phyloP scores from a whole-genome alignment of 2,329 filamentous ascomycete genomes.

The Fusarium sp. region DNA sequence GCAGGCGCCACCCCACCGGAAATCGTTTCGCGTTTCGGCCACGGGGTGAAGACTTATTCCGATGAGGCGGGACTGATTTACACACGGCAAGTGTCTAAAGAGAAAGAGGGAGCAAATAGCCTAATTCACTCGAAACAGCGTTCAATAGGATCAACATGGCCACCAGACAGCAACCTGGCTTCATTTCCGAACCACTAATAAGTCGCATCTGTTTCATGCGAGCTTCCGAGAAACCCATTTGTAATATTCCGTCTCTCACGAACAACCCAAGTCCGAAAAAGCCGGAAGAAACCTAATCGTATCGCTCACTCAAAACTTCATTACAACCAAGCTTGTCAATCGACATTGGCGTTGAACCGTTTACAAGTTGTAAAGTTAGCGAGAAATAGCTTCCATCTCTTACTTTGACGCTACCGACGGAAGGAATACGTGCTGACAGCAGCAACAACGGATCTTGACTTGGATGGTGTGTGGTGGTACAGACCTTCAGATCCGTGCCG shows the following conservation, averaged over 20 bases:
- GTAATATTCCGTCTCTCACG: slow-evolving; percentile 8
- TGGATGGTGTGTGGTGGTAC: not conserved
- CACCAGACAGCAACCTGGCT: not conserved
- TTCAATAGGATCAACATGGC: no score
- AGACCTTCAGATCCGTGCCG: no score
- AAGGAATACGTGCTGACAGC: not conserved
- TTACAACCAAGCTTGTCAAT: slow-evolving; percentile 2
- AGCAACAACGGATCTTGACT: not conserved
- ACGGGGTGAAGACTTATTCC: slow-evolving; percentile 17
- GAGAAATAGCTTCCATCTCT: not conserved
- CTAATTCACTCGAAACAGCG: slow-evolving; percentile 18
- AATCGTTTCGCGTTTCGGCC: slow-evolving; percentile 35
- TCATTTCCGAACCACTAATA: slow-evolving; percentile 5
- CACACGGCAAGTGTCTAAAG: not conserved
- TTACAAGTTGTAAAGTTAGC: not conserved
- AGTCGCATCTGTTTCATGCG: not conserved
- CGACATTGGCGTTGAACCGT: slow-evolving; percentile 7
- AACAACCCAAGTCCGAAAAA: not conserved
- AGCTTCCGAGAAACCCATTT: slow-evolving; percentile 4
- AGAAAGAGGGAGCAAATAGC: not conserved
- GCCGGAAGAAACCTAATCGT: slow-evolving; percentile 16
- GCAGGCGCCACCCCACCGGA: slow-evolving; percentile 26
- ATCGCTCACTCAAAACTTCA: not conserved
- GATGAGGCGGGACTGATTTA: slow-evolving; percentile 11
- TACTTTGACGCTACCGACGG: not conserved